These are phyloP conservation scores for Xylariales sp. DNA, from an alignment of 2,329 filamentous ascomycete species.

Conservation along the genomic window DNA sequence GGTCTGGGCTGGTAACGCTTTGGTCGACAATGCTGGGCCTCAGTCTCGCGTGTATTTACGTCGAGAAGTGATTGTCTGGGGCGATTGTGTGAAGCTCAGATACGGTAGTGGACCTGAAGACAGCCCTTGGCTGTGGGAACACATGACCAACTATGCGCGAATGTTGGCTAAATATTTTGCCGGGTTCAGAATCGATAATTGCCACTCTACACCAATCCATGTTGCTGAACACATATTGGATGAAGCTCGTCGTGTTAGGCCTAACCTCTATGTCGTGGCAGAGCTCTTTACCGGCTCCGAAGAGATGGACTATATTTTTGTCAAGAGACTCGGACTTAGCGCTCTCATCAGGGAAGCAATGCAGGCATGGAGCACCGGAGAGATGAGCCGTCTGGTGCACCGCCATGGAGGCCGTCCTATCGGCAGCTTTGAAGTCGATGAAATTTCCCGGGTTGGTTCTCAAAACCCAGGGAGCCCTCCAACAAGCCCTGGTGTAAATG, in stretches of 20 bases:
- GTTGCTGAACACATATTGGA: slow-evolving; percentile 95
- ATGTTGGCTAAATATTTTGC: slow-evolving; percentile 93
- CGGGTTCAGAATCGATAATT: slow-evolving; percentile 96
- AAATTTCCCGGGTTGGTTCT: slow-evolving; percentile 62
- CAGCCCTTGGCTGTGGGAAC: slow-evolving; percentile 91
- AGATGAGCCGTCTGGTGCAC: slow-evolving; percentile 89
- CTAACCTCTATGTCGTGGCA: slow-evolving; percentile 86
- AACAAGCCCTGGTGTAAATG: slow-evolving; percentile 20
- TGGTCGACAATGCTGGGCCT: slow-evolving; percentile 89
- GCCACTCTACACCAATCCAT: slow-evolving; percentile 90
- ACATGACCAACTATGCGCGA: slow-evolving; percentile 89
- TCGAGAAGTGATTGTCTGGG: slow-evolving; percentile 95
- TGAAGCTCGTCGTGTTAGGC: slow-evolving; percentile 81
- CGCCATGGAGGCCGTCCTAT: slow-evolving; percentile 91
- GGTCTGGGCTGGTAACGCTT: slow-evolving; percentile 96
- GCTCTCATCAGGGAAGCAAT: slow-evolving; percentile 94
- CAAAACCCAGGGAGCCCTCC: slow-evolving; percentile 27
- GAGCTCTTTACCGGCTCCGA: slow-evolving; percentile 96
- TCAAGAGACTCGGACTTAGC: slow-evolving; percentile 86
- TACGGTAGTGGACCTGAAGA: slow-evolving; percentile 79
- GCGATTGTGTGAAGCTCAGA: slow-evolving; percentile 94
- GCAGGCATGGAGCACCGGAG: slow-evolving; percentile 95
- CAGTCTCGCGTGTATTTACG: slow-evolving; percentile 90
- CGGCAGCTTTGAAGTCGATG: slow-evolving; percentile 94
- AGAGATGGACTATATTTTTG: slow-evolving; percentile 93